Evolutionary conservation across 306 rosid genomes (phyloP).

Genomic region (Prunus armeniaca): DNA sequence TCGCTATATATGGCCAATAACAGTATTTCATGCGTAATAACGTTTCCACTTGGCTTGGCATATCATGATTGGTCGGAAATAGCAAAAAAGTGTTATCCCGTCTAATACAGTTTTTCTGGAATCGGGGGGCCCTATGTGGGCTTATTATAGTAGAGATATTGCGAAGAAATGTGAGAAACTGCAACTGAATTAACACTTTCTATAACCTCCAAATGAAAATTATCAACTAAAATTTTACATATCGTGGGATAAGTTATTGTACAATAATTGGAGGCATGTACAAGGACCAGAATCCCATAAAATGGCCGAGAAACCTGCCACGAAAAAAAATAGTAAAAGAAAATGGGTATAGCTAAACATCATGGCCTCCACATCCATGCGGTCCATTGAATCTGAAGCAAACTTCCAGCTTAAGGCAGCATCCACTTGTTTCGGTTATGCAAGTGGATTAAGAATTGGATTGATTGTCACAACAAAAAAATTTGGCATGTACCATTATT

Average conservation of each 20-base stretch:
- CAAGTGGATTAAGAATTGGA: neutral
- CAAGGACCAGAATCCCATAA: conserved; percentile 37
- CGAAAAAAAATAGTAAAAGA: conserved; percentile 14
- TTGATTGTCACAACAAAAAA: neutral
- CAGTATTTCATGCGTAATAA: too few species aligned
- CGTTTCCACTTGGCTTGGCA: too few species aligned
- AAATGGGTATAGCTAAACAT: conserved; percentile 17
- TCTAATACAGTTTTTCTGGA: too few species aligned
- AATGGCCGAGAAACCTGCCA: conserved; percentile 24
- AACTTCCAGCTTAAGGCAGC: neutral
- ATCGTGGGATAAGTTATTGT: conserved; percentile 37
- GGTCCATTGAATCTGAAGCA: conserved; percentile 29
- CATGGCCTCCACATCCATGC: conserved; percentile 32
- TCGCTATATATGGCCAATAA: too few species aligned
- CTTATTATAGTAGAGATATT: neutral
- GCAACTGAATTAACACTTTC: neutral
- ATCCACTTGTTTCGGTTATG: neutral
- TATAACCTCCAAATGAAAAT: conserved; percentile 1
- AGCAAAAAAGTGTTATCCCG: too few species aligned
- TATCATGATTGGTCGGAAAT: fast-evolving
- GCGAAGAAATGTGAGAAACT: neutral
- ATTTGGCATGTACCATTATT: conserved; percentile 27
- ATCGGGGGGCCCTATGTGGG: too few species aligned
- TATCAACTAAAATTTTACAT: conserved; percentile 32
- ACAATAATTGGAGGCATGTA: conserved; percentile 40